phyloP scores from a whole-genome alignment of 495 filamentous ascomycete species.

The Aspergillus homomorphus region DNA sequence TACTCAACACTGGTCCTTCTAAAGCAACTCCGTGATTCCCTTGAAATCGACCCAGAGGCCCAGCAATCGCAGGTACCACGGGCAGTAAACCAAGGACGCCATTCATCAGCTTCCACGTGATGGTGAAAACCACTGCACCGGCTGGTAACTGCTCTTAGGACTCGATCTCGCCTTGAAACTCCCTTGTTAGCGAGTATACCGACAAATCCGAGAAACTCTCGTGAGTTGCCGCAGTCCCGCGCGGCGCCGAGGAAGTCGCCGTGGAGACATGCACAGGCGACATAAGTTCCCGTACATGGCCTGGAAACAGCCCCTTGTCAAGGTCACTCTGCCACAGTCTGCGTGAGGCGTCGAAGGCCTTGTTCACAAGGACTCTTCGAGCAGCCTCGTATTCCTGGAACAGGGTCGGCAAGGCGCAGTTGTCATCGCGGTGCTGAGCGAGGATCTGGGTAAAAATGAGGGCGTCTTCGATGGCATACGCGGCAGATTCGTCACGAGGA shows the following conservation, averaged over 20 bases:
- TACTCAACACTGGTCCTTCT: too few species aligned
- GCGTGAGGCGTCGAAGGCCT: slow-evolving; percentile 41
- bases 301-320: slow-evolving; percentile 38
- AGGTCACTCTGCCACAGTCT: slow-evolving; percentile 39
- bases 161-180: slow-evolving; percentile 6
- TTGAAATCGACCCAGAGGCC: too few species aligned
- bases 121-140: too few species aligned
- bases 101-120: too few species aligned
- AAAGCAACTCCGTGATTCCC: too few species aligned
- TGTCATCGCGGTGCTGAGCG: not conserved
- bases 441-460: slow-evolving; percentile 5
- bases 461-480: slow-evolving; percentile 4
- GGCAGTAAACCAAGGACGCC: too few species aligned
- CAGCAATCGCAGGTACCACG: too few species aligned
- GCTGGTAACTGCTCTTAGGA: not conserved
- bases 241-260: not conserved
- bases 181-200: slow-evolving; percentile 15
- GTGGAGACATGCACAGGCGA: slow-evolving; percentile 6
- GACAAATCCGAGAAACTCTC: slow-evolving; percentile 21
- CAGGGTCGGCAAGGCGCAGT: slow-evolving; percentile 24
- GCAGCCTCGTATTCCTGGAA: slow-evolving; percentile 44
- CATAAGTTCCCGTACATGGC: slow-evolving; percentile 15
- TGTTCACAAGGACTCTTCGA: slow-evolving; percentile 37
- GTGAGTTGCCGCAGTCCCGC: slow-evolving; percentile 6
- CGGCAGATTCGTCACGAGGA: slow-evolving; percentile 4